These are phyloP conservation scores for Nitzschia palea DNA, from an alignment of 108 stramenopile species.

Conservation along the genomic window DNA sequence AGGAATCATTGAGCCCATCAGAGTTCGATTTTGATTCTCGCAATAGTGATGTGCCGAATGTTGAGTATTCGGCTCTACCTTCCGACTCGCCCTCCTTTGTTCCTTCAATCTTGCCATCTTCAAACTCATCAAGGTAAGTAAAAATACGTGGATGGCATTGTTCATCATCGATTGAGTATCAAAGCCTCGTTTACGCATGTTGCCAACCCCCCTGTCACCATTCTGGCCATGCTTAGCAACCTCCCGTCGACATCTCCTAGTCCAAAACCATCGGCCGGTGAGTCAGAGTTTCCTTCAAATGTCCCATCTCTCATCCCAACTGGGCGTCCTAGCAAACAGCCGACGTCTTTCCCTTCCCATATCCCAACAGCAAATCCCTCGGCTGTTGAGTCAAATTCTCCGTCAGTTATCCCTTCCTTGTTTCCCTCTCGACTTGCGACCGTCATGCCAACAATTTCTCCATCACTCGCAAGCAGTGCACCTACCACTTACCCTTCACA, in stretches of 20 bases:
- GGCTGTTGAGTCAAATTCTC: background rate
- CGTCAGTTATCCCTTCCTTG: too few species aligned
- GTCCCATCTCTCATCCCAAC: constrained; percentile 6
- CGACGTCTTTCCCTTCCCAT: background rate
- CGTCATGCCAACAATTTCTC: too few species aligned
- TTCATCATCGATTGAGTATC: background rate
- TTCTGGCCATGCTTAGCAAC: background rate
- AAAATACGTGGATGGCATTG: background rate
- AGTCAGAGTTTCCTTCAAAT: background rate
- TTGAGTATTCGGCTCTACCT: background rate
- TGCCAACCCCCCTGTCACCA: background rate
- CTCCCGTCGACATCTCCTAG: background rate
- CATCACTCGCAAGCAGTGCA: too few species aligned
- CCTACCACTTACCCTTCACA: too few species aligned
- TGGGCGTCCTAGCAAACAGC: background rate
- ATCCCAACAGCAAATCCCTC: background rate
- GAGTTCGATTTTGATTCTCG: too few species aligned
- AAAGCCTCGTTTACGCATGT: background rate
- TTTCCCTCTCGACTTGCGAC: too few species aligned
- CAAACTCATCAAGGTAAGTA: background rate
- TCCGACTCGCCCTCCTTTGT: background rate
- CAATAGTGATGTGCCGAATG: too few species aligned
- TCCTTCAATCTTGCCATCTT: background rate
- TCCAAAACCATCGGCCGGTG: background rate
- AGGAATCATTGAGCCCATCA: background rate